Base-by-base conservation (phyloP, 805 yeast species). In the Wickerhamiella azymoides region DNA sequence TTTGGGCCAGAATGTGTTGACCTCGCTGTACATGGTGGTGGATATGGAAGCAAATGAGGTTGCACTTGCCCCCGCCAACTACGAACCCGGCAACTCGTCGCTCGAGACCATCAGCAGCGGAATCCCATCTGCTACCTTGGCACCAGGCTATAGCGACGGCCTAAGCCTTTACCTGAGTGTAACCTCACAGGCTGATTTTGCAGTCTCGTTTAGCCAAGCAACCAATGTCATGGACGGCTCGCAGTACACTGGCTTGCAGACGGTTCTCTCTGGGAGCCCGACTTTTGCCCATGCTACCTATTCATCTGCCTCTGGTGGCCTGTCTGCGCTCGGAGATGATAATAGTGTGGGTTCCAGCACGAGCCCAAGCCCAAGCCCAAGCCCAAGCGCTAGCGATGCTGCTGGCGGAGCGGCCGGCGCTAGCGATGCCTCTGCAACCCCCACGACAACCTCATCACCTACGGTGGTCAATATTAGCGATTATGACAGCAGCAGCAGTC, bases 1-100 rank as follows among this genome's bases (percentile, higher is more conserved):
- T 47, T 64, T 82, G 26, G 92, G 92, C 6, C 85, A 80, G 56
- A 70, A 73, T 40, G 72, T 82, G 55, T 61, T 82, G 50, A 67
- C 83, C 46, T 70, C 73, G 32, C 79, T 79, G 14, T 83, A 81
- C 56, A 70, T 75, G 18, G 85, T 80, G 14, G 78, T 72, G 57
- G 83, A 83, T 57, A 63, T 79, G 45, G 84, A 78, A 28, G 71
- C 71, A 52, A 60, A 60, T 42, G 67, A 73, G 55, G 66, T 81
- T 24, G 75, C 80, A 1, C 51, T 82, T 43, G 85, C 80, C 9
- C 73, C 71, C 46, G 68, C 74, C 21, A 55, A 50, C 26, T 52
- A 49, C 47, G 57, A 61, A 47, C 51, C 47, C 7, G 49, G 57
- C 27, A 43, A 47, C 43, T 41, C 44, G 5, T 32, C 27, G 10